Evolutionary conservation across 305 asterid species (phyloP), one percentile per base, ranked within the genome.

Genomic region (Fraxinus greggii): DNA sequence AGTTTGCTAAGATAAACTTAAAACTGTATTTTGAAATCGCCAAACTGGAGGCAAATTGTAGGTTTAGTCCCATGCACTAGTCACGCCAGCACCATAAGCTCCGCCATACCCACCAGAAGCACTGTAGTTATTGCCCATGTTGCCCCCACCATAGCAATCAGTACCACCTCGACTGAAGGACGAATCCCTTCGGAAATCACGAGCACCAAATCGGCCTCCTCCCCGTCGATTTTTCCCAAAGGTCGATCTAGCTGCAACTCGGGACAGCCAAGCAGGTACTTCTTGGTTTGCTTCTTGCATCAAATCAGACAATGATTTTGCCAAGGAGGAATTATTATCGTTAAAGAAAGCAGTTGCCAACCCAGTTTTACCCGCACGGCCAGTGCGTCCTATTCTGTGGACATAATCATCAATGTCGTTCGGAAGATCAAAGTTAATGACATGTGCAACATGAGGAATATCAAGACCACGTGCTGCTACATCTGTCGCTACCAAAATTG

Each of bases 381-480:
- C 98, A 5, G 98, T 95, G 35, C 98, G 91, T 40, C 98, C 98
- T 17, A 95, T 95, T 24, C 98, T 97, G 88, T 94, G 97, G 83
- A 93, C 98, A 72, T 94, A 94, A 84, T 94, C 98, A 56, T 94
- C 97, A 33, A 94, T 93, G 29, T 94, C 97, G 26, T 94, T 94
- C 21, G 98, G 98, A 76, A 94, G 97, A 84, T 94, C 98, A 72
- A 94, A 94, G 90, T 94, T 94, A 83, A 94, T 92, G 32, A 94
- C 98, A 75, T 94, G 98, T 7, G 97, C 93, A n/a, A 94, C 98
- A 70, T 94, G 97, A 7, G 98, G 98, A 80, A 94, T 94, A 87
- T 94, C 98, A 23, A 94, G 97, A 73, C 98, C 97, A 81, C 98
- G 97, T 36, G 98, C 98, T 29, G 98, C 98, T 75, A 94, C 98